Evolutionary conservation across 768 basidiomycete genomes (phyloP), one percentile per base, ranked within the genome.

Genomic region (Pisolithus orientalis): DNA sequence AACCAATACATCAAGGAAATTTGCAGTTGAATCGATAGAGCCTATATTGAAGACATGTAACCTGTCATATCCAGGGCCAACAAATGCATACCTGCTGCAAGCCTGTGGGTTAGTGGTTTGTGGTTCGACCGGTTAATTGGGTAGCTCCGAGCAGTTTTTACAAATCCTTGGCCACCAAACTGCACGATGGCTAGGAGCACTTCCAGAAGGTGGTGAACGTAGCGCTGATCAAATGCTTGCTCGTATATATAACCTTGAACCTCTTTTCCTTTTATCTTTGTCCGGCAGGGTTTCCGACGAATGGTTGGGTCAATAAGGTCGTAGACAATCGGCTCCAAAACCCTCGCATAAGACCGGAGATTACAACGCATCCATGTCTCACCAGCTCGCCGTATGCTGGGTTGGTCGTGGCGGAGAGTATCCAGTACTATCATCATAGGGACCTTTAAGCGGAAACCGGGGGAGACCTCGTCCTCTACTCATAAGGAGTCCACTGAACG

Each of bases 291-390:
- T 9, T 65, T 72, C 39, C 84, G 79, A 14, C 73, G 73, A 46
- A 91, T 80, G 1, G 75, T 62, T 4, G 90, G 87, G 56, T 90
- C 85, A 50, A 91, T 65, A 7, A 96, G 73, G 39, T 87, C 86
- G 58, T 76, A 82, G 27, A 97, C 65, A 9, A 97, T 78, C 0
- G 94, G 94, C 64, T 98, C 95, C 42, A 98, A 74, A 29, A 95
- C 77, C n/a, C 93, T 95, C 62, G 29, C 73, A 65, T 95, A 95
- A 2, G 93, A 94, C 65, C 87, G 90, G 29, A 97, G 75, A 60
- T 84, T 92, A 62, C 91, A 93, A 27, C 94, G 80, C 87, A 99
- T 93, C 96, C 96, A 99, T 0, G 93, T 93, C 67, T 98, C 95
- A 13, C 90, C 90, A 31, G 89, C 76, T 10, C 92, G 79, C 27